Base-by-base conservation (phyloP, 495 filamentous ascomycete species). In the Apiosordaria backusii region DNA sequence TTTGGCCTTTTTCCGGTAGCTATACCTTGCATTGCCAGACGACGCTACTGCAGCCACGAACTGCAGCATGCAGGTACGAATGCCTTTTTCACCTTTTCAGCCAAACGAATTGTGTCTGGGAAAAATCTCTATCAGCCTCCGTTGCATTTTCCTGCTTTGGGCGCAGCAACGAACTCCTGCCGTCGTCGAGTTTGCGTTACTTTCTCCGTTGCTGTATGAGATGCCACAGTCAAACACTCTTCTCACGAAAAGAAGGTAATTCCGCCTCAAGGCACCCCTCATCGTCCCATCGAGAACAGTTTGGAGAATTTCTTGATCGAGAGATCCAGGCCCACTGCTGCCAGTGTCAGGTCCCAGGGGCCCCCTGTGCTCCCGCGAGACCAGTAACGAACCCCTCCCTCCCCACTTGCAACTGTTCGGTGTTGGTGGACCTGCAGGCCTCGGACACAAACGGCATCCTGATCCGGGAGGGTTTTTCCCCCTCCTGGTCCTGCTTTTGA, bases 1-100 rank as follows among this genome's bases (percentile, higher is more conserved):
- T 35, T 61, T 45, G 35, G 16, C 27, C 13, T 61, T 22, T n/a
- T 27, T 16, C 64, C 26, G 50, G 26, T 21, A 26, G 35, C 63
- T 61, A 66, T 72, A 62, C 70, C 68, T 70, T 69, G 67, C 64
- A 63, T 26, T n/a, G 27, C 26, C 18, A 4, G 16, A 60, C 65
- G 60, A 58, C 19, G 26, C 62, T 62, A 45, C 63, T 65, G 67
- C 63, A 65, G 65, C 21, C 64, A 62, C 16, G 25, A 55, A 25
- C 57, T 66, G 67, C 71, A 70, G 22, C 64, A 73, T 74, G 70
- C 72, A 74, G 72, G 72, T 68, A 71, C 71, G 55, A 27, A 50
- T 50, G n/a, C 26, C 52, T 52, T 66, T 57, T 63, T 61, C 61
- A 27, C 61, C 59, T n/a, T 16, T 67, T 63, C 58, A 50, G 62